These are phyloP conservation scores for Phytophthora macrochlamydospora DNA, from an alignment of 352 stramenopile species.

Conservation along the genomic window DNA sequence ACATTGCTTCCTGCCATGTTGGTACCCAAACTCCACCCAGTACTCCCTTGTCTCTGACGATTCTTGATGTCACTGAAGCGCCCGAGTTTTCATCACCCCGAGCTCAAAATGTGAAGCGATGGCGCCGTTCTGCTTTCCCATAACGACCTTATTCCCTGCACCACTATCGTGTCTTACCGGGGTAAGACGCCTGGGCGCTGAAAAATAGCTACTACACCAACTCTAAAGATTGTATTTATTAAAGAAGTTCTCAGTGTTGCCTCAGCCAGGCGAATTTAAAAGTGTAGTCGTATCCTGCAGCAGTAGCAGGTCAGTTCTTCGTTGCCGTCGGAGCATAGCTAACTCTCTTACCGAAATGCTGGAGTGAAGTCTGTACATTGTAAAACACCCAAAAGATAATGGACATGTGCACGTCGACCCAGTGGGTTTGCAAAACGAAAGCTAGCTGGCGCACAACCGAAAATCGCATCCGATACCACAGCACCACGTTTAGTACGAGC, in stretches of 20 bases:
- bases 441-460: conserved; percentile 11
- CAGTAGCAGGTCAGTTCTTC: background rate
- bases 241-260: background rate
- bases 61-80: background rate
- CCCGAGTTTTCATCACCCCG: too few species aligned
- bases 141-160: too few species aligned
- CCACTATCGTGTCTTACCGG: too few species aligned
- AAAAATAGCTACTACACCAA: too few species aligned
- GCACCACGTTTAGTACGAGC: conserved; percentile 3
- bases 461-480: conserved; percentile 4
- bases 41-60: conserved; percentile 1
- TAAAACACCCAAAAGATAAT: conserved; percentile 30
- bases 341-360: conserved; percentile 24
- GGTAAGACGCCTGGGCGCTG: too few species aligned
- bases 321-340: background rate
- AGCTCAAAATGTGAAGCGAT: too few species aligned
- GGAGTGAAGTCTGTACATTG: conserved; percentile 22
- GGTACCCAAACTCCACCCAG: conserved; percentile 7
- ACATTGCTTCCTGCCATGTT: conserved; percentile 31
- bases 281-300: conserved; percentile 13
- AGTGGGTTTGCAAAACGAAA: conserved; percentile 21
- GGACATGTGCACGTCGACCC: background rate
- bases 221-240: too few species aligned
- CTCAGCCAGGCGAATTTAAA: conserved; percentile 19
- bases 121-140: too few species aligned